Evolutionary conservation across 805 yeast species (phyloP).

Genomic region (Ogataea chonburiensis): DNA sequence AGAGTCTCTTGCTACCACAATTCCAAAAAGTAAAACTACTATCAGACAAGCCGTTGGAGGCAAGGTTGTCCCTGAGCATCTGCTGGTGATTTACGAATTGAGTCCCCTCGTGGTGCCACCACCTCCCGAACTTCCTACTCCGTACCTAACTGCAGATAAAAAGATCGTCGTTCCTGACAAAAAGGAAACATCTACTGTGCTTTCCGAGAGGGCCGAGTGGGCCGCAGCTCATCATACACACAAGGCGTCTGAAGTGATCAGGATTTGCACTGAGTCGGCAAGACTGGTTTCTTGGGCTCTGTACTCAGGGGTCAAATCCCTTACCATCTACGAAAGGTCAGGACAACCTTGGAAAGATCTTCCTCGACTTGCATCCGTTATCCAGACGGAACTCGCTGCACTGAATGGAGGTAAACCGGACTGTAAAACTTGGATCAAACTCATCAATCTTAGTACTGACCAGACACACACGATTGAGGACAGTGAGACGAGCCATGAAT

Average conservation of each 20-base stretch:
- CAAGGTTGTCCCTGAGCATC: slow-evolving; percentile 31
- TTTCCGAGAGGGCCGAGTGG: slow-evolving; percentile 40
- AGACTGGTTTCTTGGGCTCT: slow-evolving; percentile 33
- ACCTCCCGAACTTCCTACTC: slow-evolving; percentile 45
- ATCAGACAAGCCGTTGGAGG: slow-evolving; percentile 19
- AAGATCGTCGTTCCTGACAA: slow-evolving; percentile 39
- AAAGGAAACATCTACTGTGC: slow-evolving; percentile 33
- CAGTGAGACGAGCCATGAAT: slow-evolving; percentile 7
- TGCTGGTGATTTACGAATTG: slow-evolving; percentile 35
- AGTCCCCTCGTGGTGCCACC: slow-evolving; percentile 32
- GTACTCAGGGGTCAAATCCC: slow-evolving; percentile 22
- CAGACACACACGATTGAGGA: slow-evolving; percentile 18
- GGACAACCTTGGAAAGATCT: slow-evolving; percentile 33
- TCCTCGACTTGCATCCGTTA: slow-evolving; percentile 24
- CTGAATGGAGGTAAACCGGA: slow-evolving; percentile 19
- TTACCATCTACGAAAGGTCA: slow-evolving; percentile 30
- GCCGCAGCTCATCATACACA: slow-evolving; percentile 38
- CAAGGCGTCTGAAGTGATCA: slow-evolving; percentile 41
- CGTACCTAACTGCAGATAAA: slow-evolving; percentile 42
- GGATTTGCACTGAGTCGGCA: slow-evolving; percentile 38
- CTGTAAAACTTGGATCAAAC: slow-evolving; percentile 23
- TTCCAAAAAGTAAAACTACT: slow-evolving; percentile 23
- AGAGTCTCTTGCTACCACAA: slow-evolving; percentile 21
- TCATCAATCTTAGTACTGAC: slow-evolving; percentile 23
- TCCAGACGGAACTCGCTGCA: slow-evolving; percentile 26